Base-by-base conservation (phyloP, 768 basidiomycete genomes). In the Coprinopsis sp. region DNA sequence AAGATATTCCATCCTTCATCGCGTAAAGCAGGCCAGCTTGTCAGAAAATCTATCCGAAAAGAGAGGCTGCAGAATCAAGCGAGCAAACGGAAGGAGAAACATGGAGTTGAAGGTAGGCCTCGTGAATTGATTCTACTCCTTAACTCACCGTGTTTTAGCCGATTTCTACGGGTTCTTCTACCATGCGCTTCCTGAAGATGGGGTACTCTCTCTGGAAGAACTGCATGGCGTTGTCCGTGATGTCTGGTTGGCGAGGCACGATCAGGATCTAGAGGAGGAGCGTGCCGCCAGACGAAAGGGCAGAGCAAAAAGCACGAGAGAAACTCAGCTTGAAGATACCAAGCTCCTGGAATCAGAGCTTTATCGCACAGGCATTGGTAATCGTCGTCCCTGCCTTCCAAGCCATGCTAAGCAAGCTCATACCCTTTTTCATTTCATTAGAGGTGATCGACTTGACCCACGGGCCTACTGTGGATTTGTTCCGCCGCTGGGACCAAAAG, bases 1-100 rank as follows among this genome's bases (percentile, higher is more conserved):
- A 91, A 91, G 56, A 54, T 91, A 8, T 85, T 84, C 52, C 90
- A 92, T 59, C 90, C 90, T 3, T 72, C 83, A 37, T 92, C 90
- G 18, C 75, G 90, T 51, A 92, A 91, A 66, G 90, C 90, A 2
- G 79, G 73, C 11, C 88, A 91, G 58, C 71, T 90, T 12, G 70
- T 76, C 13, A 78, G 88, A 18, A 72, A 77, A 46, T 77, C 82
- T 19, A 61, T 87, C 30, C 76, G 90, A 51, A 87, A 87, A 54
- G 72, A 72, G 18, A 89, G 82, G 59, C 69, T 91, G 14, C 73
- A 72, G 11, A 75, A 76, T 47, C 68, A 77, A 4, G 67, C 75
- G 7, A 69, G 69, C 6, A 81, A 80, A 54, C 75, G 87, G 21
- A 59, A 60, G 4, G 74, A 82, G 58, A 85, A 80, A 58, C 70